Percentiles rank a stretch among this genome's conserved stretches.
Evolutionary conservation across 139 green algal species (phyloP).

Genomic region (Chlamydomonas applanata): DNA sequence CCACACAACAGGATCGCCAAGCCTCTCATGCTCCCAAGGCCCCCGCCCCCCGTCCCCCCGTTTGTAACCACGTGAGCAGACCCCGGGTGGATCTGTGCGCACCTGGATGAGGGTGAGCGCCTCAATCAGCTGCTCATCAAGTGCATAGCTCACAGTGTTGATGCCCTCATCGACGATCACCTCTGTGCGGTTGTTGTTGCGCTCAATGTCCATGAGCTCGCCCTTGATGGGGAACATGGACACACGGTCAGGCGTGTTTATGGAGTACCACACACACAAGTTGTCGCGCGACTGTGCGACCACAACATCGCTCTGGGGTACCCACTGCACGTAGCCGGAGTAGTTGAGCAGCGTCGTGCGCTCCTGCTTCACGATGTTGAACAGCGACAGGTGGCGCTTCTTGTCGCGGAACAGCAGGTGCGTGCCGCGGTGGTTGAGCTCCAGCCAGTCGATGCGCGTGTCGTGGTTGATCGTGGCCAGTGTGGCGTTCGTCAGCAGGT

Average conservation of each 20-base stretch:
- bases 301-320: constrained; percentile 74
- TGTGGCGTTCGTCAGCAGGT: constrained; percentile 51
- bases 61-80: too few relatives aligned
- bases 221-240: constrained; percentile 70
- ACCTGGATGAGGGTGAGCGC: constrained; percentile 31
- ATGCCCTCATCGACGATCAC: constrained; percentile 77
- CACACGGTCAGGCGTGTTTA: constrained; percentile 65
- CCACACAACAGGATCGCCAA: too few relatives aligned
- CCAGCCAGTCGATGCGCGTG: constrained; percentile 72
- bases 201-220: constrained; percentile 65
- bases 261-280: constrained; percentile 84
- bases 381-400: constrained; percentile 72
- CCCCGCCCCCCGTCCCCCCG: too few relatives aligned
- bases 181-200: constrained; percentile 63
- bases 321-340: constrained; percentile 84
- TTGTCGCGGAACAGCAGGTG: constrained; percentile 89
- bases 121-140: constrained; percentile 73
- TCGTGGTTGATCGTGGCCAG: constrained; percentile 72
- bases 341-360: constrained; percentile 72
- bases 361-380: constrained; percentile 62
- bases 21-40: too few relatives aligned
- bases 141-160: constrained; percentile 58
- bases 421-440: constrained; percentile 75
- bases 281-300: constrained; percentile 74
- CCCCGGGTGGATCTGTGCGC: too few relatives aligned